Conservation (phyloP, 805 yeast species). For the Kodamaea restingae region DNA sequence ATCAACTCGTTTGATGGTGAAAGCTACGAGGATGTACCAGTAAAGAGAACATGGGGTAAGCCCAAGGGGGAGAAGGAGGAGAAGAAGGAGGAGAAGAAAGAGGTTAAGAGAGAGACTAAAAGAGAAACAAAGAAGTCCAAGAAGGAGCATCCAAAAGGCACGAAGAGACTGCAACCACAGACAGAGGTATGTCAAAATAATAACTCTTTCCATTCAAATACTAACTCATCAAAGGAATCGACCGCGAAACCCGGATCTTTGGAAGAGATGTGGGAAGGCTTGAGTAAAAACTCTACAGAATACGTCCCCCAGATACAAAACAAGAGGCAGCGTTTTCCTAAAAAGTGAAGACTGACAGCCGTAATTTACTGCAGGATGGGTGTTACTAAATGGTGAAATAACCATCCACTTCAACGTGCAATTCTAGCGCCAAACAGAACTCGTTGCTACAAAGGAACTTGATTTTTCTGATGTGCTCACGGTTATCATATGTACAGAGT, state of each 20-base stretch:
- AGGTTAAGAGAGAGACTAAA: not conserved
- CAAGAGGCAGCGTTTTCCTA: slow-evolving; percentile 13
- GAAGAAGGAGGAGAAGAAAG: slow-evolving; percentile 10
- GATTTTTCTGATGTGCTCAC: no score
- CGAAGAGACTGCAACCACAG: not conserved
- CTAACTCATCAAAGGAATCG: slow-evolving; percentile 2
- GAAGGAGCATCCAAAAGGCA: not conserved
- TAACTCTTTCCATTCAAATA: not conserved
- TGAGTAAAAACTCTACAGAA: slow-evolving; percentile 10
- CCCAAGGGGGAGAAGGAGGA: slow-evolving; percentile 2
- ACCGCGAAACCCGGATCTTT: slow-evolving; percentile 10
- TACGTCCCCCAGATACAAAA: slow-evolving; percentile 14
- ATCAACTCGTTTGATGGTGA: slow-evolving; percentile 27
- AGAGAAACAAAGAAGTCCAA: not conserved
- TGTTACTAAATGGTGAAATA: no score
- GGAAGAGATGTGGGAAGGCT: slow-evolving; percentile 7
- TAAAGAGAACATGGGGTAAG: slow-evolving; percentile 18
- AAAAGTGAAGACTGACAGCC: no score
- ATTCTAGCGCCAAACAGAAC: no score
- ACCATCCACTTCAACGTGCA: no score
- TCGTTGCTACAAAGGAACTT: no score
- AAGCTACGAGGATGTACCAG: slow-evolving; percentile 9
- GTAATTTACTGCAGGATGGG: no score
- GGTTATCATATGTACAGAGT: no score
- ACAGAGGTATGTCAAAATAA: not conserved